These are phyloP conservation scores for Lasiosphaeria miniovina DNA, from an alignment of 495 filamentous ascomycete species.

Conservation along the genomic window DNA sequence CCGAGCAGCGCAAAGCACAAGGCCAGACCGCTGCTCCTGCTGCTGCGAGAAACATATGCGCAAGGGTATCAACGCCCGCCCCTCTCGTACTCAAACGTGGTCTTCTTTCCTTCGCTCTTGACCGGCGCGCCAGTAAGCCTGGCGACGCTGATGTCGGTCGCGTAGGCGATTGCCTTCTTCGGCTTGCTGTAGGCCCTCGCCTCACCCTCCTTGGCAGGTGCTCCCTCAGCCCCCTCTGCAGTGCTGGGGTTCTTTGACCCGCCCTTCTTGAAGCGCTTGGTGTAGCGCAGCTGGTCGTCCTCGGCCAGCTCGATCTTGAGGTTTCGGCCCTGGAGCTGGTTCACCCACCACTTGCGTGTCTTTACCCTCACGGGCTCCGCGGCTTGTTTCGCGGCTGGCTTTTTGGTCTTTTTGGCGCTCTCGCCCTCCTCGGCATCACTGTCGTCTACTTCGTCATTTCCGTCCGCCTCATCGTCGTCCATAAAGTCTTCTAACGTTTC, in stretches of 20 bases:
- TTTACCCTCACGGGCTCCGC: constrained; percentile 47
- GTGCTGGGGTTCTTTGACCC: constrained; percentile 15
- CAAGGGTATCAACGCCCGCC: not conserved
- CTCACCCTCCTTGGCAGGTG: constrained; percentile 5
- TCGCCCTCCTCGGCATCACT: constrained; percentile 7
- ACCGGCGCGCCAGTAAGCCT: constrained; percentile 73
- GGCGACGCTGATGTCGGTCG: constrained; percentile 41
- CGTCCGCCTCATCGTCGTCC: constrained; percentile 43
- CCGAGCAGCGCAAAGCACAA: too few species aligned
- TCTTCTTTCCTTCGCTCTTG: constrained; percentile 77
- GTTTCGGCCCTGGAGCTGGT: constrained; percentile 69
- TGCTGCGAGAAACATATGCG: not conserved
- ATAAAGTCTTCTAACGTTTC: constrained; percentile 56
- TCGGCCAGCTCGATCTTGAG: constrained; percentile 92
- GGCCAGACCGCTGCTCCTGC: too few species aligned
- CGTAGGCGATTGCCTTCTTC: constrained; percentile 24
- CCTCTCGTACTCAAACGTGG: constrained; percentile 62
- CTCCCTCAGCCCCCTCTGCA: constrained; percentile 4
- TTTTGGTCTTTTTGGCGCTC: constrained; percentile 12
- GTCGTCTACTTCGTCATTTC: constrained; percentile 32
- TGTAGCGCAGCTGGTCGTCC: constrained; percentile 79
- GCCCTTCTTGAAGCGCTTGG: constrained; percentile 86
- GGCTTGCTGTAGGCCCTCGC: constrained; percentile 16
- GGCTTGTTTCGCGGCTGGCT: constrained; percentile 12
- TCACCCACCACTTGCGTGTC: constrained; percentile 75